Evolutionary conservation across 257 asterid species (phyloP), one percentile per base, ranked within the genome.

Genomic region (Solanum sejunctum): DNA sequence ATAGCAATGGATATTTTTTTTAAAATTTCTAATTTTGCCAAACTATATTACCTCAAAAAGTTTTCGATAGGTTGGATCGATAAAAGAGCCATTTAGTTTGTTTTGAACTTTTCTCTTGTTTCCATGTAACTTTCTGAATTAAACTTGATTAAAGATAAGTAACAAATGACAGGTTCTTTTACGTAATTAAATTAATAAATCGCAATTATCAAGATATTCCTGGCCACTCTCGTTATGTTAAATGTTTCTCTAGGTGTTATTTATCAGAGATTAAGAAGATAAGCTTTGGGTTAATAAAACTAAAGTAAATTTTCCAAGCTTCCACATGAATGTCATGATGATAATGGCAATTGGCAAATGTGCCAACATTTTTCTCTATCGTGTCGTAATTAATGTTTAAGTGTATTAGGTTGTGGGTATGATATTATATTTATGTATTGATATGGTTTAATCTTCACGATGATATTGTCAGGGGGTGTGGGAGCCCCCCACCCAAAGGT

Each of bases 191-290:
- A 26, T 12, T n/a, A 57, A n/a, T 47, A 81, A 7, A 79, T 56
- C 77, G 75, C 91, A 84, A 26, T 77, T 21, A 67, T 86, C 91
- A 82, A 88, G 83, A 86, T 86, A 86, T 86, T 84, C 87, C 58
- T 12, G 66, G 23, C 39, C 9, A 13, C 43, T 10, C 18, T 32
- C 21, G 12, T 64, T 57, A 57, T 47, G 85, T 49, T 85, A 83
- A 69, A 86, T 54, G 80, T 58, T 79, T 85, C 91, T 87, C 91
- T 87, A 86, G 89, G 91, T 87, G 21, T 89, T 89, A 78, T 21
- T 89, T 84, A 85, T 78, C 85, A 89, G 86, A 52, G 85, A 83
- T 86, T 69, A 61, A 60, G 64, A 57, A n/a, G 85, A 88, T 83
- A 56, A 83, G 64, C 70, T 61, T 89, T 36, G 91, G 91, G 86